These are phyloP conservation scores for Epichloe baconii DNA, from an alignment of 2,329 filamentous ascomycete species.

Conservation along the genomic window DNA sequence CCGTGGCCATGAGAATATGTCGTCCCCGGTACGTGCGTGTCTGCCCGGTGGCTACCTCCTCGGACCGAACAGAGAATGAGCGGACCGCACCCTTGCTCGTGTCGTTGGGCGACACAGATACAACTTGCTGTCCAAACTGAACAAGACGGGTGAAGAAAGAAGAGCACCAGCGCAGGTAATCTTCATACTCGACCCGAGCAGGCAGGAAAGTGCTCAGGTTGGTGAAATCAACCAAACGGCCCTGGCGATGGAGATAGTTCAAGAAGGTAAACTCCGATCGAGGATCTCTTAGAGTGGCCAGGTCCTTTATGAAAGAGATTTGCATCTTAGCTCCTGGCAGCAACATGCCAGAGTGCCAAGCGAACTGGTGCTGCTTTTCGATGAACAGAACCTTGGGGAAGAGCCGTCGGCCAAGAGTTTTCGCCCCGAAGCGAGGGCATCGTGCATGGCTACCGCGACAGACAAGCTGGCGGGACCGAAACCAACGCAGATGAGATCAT, in stretches of 20 bases:
- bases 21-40: constrained; percentile 41
- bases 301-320: constrained; percentile 93
- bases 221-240: constrained; percentile 76
- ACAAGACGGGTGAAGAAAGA: constrained; percentile 62
- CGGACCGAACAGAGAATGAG: constrained; percentile 55
- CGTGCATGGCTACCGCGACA: constrained; percentile 79
- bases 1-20: constrained; percentile 50
- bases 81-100: constrained; percentile 33
- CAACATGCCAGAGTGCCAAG: constrained; percentile 94
- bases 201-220: constrained; percentile 85
- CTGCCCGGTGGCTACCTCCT: constrained; percentile 44
- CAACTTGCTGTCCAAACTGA: constrained; percentile 64
- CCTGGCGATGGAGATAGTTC: constrained; percentile 78
- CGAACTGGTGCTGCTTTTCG: constrained; percentile 71
- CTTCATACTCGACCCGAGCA: constrained; percentile 78
- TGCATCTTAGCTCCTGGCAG: constrained; percentile 92
- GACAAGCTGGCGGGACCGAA: constrained; percentile 88
- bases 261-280: constrained; percentile 88
- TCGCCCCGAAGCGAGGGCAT: constrained; percentile 47
- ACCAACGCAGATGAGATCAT: constrained; percentile 81
- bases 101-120: constrained; percentile 51
- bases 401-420: constrained; percentile 26
- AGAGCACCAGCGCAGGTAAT: constrained; percentile 91
- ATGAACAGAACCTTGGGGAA: constrained; percentile 66
- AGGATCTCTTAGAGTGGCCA: constrained; percentile 79